Percentiles rank a stretch among this genome's conserved stretches.
phyloP scores from a whole-genome alignment of 768 basidiomycete genomes.

The Lactifluus echinatus region DNA sequence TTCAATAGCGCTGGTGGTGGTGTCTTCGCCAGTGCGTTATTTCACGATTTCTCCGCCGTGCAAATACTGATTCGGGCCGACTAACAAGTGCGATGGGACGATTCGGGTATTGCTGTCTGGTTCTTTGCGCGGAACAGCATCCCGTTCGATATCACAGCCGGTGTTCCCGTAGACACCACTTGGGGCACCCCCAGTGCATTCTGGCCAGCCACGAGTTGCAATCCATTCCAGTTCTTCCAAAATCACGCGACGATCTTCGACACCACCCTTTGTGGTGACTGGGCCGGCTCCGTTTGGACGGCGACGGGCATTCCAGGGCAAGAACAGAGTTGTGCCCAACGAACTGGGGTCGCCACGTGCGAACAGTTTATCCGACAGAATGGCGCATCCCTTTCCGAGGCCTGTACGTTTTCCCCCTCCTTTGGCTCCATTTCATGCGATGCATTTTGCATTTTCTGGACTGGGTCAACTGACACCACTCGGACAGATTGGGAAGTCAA shows the following conservation, averaged over 20 bases:
- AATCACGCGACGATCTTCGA: slow-evolving; percentile 75
- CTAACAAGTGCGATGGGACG: slow-evolving; percentile 77
- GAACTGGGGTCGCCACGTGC: slow-evolving; percentile 78
- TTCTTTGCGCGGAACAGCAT: slow-evolving; percentile 72
- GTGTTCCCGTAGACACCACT: slow-evolving; percentile 39
- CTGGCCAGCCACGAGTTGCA: slow-evolving; percentile 69
- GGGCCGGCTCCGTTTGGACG: slow-evolving; percentile 80
- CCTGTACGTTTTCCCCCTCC: slow-evolving; percentile 49
- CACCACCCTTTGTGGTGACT: slow-evolving; percentile 85
- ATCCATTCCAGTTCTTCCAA: slow-evolving; percentile 72
- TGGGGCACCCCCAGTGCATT: slow-evolving; percentile 77
- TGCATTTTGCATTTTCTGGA: not conserved
- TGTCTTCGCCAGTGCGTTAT: slow-evolving; percentile 75
- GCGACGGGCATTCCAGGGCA: slow-evolving; percentile 71
- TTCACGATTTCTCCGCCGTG: slow-evolving; percentile 28
- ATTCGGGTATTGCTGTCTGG: slow-evolving; percentile 65
- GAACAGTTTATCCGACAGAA: slow-evolving; percentile 64
- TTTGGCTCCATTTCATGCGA: not conserved
- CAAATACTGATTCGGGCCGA: slow-evolving; percentile 17
- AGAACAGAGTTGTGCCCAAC: slow-evolving; percentile 72
- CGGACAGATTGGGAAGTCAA: slow-evolving; percentile 72
- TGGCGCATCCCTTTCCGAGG: slow-evolving; percentile 62
- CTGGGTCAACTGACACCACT: slow-evolving; percentile 2
- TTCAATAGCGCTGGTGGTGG: slow-evolving; percentile 86
- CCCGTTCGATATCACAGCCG: slow-evolving; percentile 68